These are phyloP conservation scores for Phylloporus scabripes DNA, from an alignment of 768 basidiomycete species.

Conservation along the genomic window DNA sequence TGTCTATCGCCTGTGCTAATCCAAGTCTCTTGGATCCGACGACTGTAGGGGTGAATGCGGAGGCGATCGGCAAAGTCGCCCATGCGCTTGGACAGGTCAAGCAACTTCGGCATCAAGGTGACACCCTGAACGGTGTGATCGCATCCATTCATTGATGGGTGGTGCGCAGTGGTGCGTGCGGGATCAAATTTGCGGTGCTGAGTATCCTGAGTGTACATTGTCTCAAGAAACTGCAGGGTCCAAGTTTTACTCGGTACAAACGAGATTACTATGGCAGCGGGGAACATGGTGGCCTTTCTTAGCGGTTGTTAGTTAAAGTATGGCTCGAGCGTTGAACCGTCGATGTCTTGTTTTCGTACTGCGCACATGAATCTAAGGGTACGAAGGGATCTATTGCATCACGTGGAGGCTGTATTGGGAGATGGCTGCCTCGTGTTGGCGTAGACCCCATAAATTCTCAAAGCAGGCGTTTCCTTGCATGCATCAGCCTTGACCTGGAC, in stretches of 20 bases:
- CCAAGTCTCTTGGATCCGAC: constrained; percentile 38
- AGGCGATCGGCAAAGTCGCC: constrained; percentile 61
- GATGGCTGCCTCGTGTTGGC: constrained; percentile 26
- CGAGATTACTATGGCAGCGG: background rate
- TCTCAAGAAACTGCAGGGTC: background rate
- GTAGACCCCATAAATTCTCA: constrained; percentile 25
- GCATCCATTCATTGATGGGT: constrained; percentile 5
- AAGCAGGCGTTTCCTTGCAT: constrained; percentile 7
- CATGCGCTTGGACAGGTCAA: constrained; percentile 57
- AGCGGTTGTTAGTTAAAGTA: background rate
- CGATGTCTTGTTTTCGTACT: constrained; percentile 11
- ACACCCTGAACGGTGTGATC: constrained; percentile 7
- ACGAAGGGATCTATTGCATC: background rate
- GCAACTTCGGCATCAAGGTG: constrained; percentile 43
- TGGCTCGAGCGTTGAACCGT: background rate
- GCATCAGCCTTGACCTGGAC: constrained; percentile 15
- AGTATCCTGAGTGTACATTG: background rate
- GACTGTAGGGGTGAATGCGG: constrained; percentile 55
- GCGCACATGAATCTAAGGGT: constrained; percentile 1
- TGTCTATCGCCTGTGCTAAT: constrained; percentile 41
- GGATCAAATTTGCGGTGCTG: background rate
- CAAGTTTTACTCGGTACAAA: background rate
- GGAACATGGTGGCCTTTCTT: background rate
- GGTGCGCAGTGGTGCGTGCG: constrained; percentile 5
- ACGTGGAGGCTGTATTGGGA: background rate